Percentiles rank a stretch among this genome's conserved stretches.
phyloP scores from a whole-genome alignment of 805 yeast species.

The Metschnikowia noctiluminum region DNA sequence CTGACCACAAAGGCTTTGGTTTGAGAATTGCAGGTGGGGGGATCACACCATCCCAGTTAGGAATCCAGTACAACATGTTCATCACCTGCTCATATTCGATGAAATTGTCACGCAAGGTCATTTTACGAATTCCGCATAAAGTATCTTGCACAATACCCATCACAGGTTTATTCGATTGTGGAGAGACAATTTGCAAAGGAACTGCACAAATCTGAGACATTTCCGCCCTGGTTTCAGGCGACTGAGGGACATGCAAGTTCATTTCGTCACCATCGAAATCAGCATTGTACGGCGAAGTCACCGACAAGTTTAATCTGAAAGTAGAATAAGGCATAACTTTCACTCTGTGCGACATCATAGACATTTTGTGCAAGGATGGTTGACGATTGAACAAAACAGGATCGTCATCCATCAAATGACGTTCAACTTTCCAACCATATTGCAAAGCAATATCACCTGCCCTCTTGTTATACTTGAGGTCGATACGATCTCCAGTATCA shows the following conservation, averaged over 20 bases:
- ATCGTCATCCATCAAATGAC: constrained; percentile 96
- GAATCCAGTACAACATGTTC: constrained; percentile 97
- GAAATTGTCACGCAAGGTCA: constrained; percentile 88
- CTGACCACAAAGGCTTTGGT: constrained; percentile 97
- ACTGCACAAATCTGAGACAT: constrained; percentile 93
- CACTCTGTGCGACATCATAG: constrained; percentile 99
- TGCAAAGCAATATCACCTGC: constrained; percentile 98
- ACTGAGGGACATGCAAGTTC: constrained; percentile 99
- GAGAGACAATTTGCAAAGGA: constrained; percentile 95
- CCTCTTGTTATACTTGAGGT: constrained; percentile 92
- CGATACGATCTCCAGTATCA: constrained; percentile 98
- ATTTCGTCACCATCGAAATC: constrained; percentile 99
- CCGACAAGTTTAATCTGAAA: constrained; percentile 92
- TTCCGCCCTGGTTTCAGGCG: constrained; percentile 97
- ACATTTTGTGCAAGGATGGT: constrained; percentile 98
- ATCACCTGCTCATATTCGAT: constrained; percentile 90
- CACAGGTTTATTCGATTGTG: constrained; percentile 97
- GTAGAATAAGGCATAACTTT: constrained; percentile 99
- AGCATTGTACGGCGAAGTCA: constrained; percentile 98
- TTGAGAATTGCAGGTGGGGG: constrained; percentile 93
- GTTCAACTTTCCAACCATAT: constrained; percentile 98
- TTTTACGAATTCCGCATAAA: constrained; percentile 91
- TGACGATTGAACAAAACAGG: constrained; percentile 98
- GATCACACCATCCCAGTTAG: constrained; percentile 97
- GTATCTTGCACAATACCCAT: constrained; percentile 99